Base-by-base conservation (phyloP, 306 rosid genomes). In the Sphenostylis stenocarpa region DNA sequence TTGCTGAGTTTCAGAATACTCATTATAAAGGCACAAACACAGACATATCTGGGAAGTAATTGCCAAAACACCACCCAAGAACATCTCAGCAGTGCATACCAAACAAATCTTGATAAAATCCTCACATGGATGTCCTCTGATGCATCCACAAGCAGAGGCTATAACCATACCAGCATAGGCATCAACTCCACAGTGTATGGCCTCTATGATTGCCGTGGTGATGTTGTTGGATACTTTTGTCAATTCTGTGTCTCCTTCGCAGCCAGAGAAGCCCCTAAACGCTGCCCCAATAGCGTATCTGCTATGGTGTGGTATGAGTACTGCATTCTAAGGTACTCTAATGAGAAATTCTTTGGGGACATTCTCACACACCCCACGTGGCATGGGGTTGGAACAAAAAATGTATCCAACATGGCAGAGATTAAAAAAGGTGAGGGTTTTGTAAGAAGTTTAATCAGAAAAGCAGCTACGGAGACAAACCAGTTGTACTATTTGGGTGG, bases 211-310 rank as follows among this genome's bases (percentile, higher is more conserved):
- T 49, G 56, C 12, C 20, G 56, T 17, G 56, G 57, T 19, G 57
- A 19, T 9, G 57, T 51, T 23, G 26, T 19, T 19, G 57, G 12
- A 51, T 7, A 19, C 16, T 51, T 67, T 21, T 77, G 75, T 9
- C 75, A 53, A 31, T 67, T 66, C 56, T 77, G 81, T 14, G 13
- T 77, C 45, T 3, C 65, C 13, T 7, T 26, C 5, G 81, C 68
- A 0, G 1, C 7, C 23, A 56, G 12, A 0, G 60, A 55, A 9
- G 17, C 58, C 3, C 0, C 17, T 45, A 45, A 12, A 21, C 26
- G 10, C 57, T 51, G 57, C 57, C 57, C 57, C 57, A 51, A 16
- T 51, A 51, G 57, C 12, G 57, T 19, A 7, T 51, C 57, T 17
- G 26, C 57, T 7, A 6, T 51, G 24, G 57, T 51, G 13, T 51